These are phyloP conservation scores for Aurinia saxatilis DNA, from an alignment of 345 rosid species.

Conservation along the genomic window DNA sequence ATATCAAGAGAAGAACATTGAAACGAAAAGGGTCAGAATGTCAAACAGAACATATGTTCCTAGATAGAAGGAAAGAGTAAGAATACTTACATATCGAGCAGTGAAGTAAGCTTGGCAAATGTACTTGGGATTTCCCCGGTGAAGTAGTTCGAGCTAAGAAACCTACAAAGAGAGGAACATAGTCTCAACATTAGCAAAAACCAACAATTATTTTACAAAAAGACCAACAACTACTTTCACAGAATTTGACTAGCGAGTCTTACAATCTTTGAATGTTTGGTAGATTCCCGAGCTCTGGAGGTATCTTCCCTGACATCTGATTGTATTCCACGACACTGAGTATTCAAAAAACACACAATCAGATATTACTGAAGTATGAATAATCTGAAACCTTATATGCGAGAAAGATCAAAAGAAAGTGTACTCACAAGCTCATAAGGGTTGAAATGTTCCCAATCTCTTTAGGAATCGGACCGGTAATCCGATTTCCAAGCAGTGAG, in stretches of 20 bases:
- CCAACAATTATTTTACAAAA: background rate
- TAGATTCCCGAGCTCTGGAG: conserved; percentile 39
- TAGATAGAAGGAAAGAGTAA: background rate
- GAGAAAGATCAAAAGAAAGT: background rate
- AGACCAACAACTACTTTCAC: background rate
- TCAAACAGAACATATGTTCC: background rate
- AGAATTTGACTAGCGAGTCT: background rate
- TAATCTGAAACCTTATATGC: background rate
- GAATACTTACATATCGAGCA: conserved; percentile 42
- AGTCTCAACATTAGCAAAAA: background rate
- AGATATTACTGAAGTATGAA: background rate
- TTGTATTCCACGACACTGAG: conserved; percentile 34
- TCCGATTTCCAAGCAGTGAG: conserved; percentile 38
- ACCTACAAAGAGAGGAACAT: conserved; percentile 24
- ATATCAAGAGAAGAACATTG: background rate
- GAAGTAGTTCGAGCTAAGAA: conserved; percentile 46
- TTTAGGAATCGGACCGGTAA: conserved; percentile 46
- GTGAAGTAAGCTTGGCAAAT: conserved; percentile 34
- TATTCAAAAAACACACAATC: background rate
- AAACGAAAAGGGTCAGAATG: background rate
- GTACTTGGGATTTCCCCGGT: conserved; percentile 41
- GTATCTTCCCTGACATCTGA: conserved; percentile 34
- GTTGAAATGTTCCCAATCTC: conserved; percentile 40
- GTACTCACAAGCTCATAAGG: conserved; percentile 38
- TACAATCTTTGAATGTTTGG: conserved; percentile 12